A percentile compares a stretch with the other conserved stretches of the same genome.
Evolutionary conservation across 148 eudicot genomes (phyloP).

Genomic region (Rhododendron vialii): DNA sequence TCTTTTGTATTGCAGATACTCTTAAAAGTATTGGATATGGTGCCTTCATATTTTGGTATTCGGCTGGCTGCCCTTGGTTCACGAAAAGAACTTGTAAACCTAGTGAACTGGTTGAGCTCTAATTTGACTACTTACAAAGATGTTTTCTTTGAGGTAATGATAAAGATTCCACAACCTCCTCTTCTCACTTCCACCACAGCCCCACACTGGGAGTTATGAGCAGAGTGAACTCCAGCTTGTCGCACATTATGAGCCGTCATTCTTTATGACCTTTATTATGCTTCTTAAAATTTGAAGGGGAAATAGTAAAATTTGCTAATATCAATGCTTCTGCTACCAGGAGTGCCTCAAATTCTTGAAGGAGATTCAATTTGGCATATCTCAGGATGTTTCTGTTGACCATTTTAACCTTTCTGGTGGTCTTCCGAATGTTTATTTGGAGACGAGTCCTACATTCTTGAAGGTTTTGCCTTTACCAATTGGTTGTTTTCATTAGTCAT

Average conservation of each 20-base stretch:
- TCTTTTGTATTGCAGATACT: conserved; percentile 49
- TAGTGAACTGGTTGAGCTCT: conserved; percentile 75
- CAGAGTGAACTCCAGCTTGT: neutral
- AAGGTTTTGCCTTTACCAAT: conserved; percentile 52
- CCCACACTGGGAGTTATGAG: neutral
- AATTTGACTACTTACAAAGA: conserved; percentile 47
- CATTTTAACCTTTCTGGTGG: conserved; percentile 46
- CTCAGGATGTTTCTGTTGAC: conserved; percentile 45
- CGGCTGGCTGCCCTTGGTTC: conserved; percentile 74
- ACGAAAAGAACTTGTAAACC: conserved; percentile 63
- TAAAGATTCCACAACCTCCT: neutral
- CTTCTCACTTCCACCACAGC: neutral
- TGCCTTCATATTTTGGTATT: conserved; percentile 63
- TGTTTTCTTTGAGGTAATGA: conserved; percentile 60
- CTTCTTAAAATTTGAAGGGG: neutral
- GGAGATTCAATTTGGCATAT: conserved; percentile 41
- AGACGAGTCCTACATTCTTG: conserved; percentile 43
- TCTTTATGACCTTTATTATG: neutral
- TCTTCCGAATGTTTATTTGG: conserved; percentile 35
- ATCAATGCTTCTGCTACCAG: conserved; percentile 30
- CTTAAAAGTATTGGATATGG: conserved; percentile 59
- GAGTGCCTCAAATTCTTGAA: conserved; percentile 70
- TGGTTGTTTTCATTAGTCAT: neutral
- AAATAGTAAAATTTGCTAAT: neutral
- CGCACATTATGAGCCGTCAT: neutral